Evolutionary conservation across 495 filamentous ascomycete species (phyloP), one percentile per base, ranked within the genome.

Genomic region (Trypethelium eluteriae): DNA sequence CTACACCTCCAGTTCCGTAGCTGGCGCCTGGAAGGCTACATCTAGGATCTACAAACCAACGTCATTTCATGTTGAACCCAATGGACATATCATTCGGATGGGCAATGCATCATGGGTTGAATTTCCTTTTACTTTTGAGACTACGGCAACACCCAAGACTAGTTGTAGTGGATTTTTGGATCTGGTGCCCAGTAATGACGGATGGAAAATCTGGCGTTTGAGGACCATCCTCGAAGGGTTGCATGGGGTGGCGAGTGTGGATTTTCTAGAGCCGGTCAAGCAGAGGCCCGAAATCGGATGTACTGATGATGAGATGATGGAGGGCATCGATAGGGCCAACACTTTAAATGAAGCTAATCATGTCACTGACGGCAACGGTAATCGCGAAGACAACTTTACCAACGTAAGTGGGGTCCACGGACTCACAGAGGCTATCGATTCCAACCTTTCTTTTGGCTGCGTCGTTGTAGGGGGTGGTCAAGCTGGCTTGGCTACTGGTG

Each of bases 381-480:
- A 16, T 62, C 34, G 63, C 61, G 35, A 65, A 62, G 25, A n/a
- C 38, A 63, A 25, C n/a, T 11, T 6, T n/a, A 36, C 38, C 5
- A 25, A 53, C 41, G 61, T 11, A 39, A 57, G 16, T 35, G 39
- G 32, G 41, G 14, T 9, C 34, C 7, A 62, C 9, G 32, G 35
- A 11, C 3, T 25, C 47, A 12, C 10, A 4, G 25, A 32, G 49
- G 16, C 9, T 14, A n/a, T 3, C 2, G 3, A 61, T 14, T 38
- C 16, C 11, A 53, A n/a, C 6, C 18, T 46, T 16, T 39, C 68
- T 10, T 76, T 72, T 65, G 74, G 73, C 11, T 70, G 50, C 16
- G 66, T 76, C 2, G 59, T 78, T 56, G 70, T 77, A 10, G 76
- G 76, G 34, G 74, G 62, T 39, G 76, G 76, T 7, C 74, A 76